Percentiles rank a stretch among this genome's conserved stretches.
Conservation (phyloP, 371 early-diverging fungal species). For the Mucor piriformis region DNA sequence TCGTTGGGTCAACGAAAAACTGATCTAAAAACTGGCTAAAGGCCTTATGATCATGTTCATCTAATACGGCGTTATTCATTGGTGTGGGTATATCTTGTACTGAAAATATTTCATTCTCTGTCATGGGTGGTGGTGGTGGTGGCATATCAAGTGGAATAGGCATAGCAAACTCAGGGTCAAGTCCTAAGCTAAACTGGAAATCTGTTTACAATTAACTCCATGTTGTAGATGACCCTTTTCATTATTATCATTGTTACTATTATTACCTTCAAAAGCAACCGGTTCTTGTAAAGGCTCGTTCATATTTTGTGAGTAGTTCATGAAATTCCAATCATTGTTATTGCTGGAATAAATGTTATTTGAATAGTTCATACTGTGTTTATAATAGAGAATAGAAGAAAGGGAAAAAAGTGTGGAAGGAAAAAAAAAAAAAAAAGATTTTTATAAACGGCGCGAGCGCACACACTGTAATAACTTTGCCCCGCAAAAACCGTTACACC, state of each 20-base stretch:
- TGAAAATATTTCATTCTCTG: slow-evolving; percentile 4
- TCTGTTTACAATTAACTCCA: slow-evolving; percentile 22
- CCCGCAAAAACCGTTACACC: slow-evolving; percentile 15
- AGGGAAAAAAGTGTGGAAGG: background rate
- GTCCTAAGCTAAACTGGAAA: slow-evolving; percentile 52
- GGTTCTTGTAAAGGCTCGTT: slow-evolving; percentile 46
- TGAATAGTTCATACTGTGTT: slow-evolving; percentile 3
- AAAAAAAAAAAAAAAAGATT: background rate
- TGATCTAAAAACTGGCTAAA: slow-evolving; percentile 50
- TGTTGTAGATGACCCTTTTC: too few species aligned
- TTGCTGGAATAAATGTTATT: background rate
- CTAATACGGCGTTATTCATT: slow-evolving; percentile 29
- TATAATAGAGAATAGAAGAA: background rate
- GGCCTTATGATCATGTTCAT: slow-evolving; percentile 48
- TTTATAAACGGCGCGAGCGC: background rate
- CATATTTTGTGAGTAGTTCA: slow-evolving; percentile 9
- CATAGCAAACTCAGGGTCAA: slow-evolving; percentile 51
- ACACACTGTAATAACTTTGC: background rate
- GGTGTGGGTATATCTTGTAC: slow-evolving; percentile 13
- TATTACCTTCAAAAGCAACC: slow-evolving; percentile 52
- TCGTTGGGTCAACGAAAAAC: slow-evolving; percentile 45
- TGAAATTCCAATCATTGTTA: slow-evolving; percentile 8
- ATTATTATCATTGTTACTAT: background rate
- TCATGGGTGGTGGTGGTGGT: slow-evolving; percentile 24
- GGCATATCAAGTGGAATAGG: slow-evolving; percentile 49